Conservation (phyloP, 257 asterid genomes). For the Fraxinus quadrangulata region DNA sequence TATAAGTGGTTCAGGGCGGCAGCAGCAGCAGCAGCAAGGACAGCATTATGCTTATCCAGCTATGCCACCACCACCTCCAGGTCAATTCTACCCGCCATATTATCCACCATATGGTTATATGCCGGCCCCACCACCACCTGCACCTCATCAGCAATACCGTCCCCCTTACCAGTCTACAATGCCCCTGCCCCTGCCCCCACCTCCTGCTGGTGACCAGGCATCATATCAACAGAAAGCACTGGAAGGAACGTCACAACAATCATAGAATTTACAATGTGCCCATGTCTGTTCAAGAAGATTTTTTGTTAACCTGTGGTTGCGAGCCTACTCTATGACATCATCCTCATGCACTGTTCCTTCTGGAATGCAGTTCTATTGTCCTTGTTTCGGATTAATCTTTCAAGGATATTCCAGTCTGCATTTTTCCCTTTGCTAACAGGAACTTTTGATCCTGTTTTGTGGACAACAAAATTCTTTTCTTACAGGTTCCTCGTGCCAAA, state of each 20-base stretch:
- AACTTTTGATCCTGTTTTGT: neutral
- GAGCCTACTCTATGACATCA: neutral
- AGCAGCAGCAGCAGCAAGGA: constrained; percentile 39
- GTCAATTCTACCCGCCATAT: constrained; percentile 71
- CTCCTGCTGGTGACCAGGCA: constrained; percentile 42
- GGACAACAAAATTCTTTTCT: neutral
- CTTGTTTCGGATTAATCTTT: neutral
- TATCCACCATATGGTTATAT: constrained; percentile 71
- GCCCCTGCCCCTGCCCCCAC: constrained; percentile 56
- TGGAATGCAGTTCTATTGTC: neutral
- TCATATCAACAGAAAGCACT: constrained; percentile 51
- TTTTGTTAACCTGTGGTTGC: neutral
- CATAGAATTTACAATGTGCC: constrained; percentile 10
- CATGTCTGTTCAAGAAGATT: neutral
- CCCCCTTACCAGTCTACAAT: constrained; percentile 51
- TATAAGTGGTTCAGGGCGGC: constrained; percentile 44
- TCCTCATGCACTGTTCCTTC: neutral
- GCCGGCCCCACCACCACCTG: constrained; percentile 64
- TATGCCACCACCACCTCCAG: constrained; percentile 63
- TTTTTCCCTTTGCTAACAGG: neutral
- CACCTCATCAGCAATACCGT: constrained; percentile 58
- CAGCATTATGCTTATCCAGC: constrained; percentile 58
- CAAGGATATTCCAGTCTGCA: neutral
- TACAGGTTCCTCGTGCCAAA: neutral
- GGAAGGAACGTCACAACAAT: constrained; percentile 35